Evolutionary conservation across 495 filamentous ascomycete species (phyloP).

Genomic region (Penicillium manginii): DNA sequence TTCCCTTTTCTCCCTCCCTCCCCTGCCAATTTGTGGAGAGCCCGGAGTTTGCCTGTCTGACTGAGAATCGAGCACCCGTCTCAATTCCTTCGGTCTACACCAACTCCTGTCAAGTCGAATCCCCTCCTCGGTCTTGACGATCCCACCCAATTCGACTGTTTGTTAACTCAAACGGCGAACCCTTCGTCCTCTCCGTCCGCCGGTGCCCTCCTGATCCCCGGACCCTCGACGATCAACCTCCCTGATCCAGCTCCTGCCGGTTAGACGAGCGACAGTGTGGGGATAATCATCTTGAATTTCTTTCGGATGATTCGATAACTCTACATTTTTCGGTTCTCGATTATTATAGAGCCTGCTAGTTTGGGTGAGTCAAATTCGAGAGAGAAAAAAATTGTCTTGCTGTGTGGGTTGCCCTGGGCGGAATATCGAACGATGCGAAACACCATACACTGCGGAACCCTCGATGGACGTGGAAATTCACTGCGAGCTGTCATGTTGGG

Average conservation of each 20-base stretch:
- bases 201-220: conserved; percentile 43
- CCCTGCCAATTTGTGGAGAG: conserved; percentile 58
- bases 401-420: conserved; percentile 20
- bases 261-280: conserved; percentile 50
- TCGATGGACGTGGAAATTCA: not conserved
- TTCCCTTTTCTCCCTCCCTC: conserved; percentile 54
- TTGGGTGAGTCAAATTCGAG: conserved; percentile 34
- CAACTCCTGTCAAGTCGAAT: conserved; percentile 52
- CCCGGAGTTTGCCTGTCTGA: conserved; percentile 46
- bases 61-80: conserved; percentile 16
- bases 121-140: conserved; percentile 47
- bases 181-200: conserved; percentile 32
- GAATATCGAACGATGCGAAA: conserved; percentile 12
- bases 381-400: conserved; percentile 12
- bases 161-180: conserved; percentile 55
- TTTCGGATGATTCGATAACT: conserved; percentile 30
- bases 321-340: conserved; percentile 23
- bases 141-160: conserved; percentile 43
- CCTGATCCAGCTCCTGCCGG: conserved; percentile 51
- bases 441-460: not conserved
- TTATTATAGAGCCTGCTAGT: conserved; percentile 35
- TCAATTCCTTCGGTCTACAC: conserved; percentile 16
- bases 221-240: conserved; percentile 37
- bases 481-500: not conserved
- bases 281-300: conserved; percentile 32